Percentiles rank a stretch among this genome's conserved stretches.
Conservation (phyloP, 1,284 basidiomycete species). For the Clitocybe nebularis region DNA sequence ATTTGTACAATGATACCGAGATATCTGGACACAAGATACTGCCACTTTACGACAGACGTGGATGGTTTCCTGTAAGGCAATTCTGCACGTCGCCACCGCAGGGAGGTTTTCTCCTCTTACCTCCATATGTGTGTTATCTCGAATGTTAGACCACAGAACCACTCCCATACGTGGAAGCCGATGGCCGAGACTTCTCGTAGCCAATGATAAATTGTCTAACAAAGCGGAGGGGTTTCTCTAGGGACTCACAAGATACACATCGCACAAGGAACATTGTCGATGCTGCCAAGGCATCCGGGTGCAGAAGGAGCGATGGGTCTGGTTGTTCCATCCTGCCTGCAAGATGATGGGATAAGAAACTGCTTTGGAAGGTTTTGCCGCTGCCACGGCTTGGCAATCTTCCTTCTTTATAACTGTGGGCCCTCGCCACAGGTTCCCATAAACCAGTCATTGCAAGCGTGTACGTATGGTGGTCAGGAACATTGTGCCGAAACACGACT, state of each 20-base stretch:
- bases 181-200: not conserved
- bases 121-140: slow-evolving; percentile 1
- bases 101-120: not conserved
- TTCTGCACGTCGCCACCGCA: not conserved
- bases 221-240: not conserved
- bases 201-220: not conserved
- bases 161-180: slow-evolving; percentile 1
- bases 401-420: no score
- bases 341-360: no score
- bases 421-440: no score
- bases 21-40: slow-evolving; percentile 1
- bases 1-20: not conserved
- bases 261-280: not conserved
- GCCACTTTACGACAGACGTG: slow-evolving; percentile 1
- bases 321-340: no score
- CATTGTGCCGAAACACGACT: no score
- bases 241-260: not conserved
- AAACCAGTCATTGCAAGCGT: no score
- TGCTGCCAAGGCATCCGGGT: not conserved
- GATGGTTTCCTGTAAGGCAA: not conserved
- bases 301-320: no score
- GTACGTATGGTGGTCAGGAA: no score
- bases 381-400: no score
- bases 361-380: no score
- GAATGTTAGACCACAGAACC: not conserved